phyloP scores from a whole-genome alignment of 192 early-diverging fungal genomes.

The Geranomyces variabilis region DNA sequence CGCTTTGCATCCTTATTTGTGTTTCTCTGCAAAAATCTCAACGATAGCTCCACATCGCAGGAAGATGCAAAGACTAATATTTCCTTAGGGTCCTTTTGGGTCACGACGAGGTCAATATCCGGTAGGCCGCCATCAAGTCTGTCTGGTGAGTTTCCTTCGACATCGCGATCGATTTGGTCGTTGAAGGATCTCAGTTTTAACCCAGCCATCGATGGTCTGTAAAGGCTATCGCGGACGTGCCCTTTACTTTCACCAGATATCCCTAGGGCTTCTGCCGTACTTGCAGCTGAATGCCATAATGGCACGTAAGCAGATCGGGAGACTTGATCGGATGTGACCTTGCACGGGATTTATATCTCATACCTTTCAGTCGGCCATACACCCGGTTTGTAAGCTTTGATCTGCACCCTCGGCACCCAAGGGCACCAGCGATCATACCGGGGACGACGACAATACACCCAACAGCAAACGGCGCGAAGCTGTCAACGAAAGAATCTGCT shows the following conservation, averaged over 20 bases:
- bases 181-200: background rate
- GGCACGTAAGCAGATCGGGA: background rate
- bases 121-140: background rate
- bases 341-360: too few relatives aligned
- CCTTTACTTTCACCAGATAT: too few relatives aligned
- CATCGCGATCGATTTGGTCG: background rate
- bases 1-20: background rate
- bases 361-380: slow-evolving; percentile 3
- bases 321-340: too few relatives aligned
- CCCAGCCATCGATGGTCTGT: too few relatives aligned
- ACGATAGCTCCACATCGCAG: slow-evolving; percentile 24
- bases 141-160: background rate
- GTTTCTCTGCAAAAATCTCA: slow-evolving; percentile 27
- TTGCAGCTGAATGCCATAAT: background rate
- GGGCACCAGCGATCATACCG: background rate
- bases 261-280: too few relatives aligned
- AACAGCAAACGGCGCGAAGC: slow-evolving; percentile 1
- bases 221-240: too few relatives aligned
- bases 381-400: background rate
- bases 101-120: background rate
- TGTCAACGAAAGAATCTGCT: too few relatives aligned
- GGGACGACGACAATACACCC: slow-evolving; percentile 19
- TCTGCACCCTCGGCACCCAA: background rate
- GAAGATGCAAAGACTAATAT: background rate
- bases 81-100: background rate